These are phyloP conservation scores for Xylariomycetidae sp. DNA, from an alignment of 2,329 filamentous ascomycete genomes.

Conservation along the genomic window DNA sequence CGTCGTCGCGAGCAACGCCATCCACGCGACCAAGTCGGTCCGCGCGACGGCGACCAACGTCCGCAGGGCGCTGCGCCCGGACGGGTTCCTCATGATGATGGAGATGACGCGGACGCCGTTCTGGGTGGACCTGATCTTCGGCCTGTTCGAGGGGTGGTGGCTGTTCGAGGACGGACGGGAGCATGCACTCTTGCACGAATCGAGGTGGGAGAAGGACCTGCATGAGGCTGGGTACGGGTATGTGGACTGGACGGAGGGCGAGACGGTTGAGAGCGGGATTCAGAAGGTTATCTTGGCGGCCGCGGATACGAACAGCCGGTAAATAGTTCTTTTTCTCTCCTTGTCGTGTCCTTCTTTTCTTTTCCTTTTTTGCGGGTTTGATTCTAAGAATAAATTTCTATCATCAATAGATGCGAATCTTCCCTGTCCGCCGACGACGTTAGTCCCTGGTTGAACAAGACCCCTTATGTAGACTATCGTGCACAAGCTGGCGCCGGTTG, in stretches of 20 bases:
- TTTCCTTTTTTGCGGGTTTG: too few species aligned
- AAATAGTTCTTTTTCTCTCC: too few species aligned
- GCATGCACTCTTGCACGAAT: slow-evolving; percentile 16
- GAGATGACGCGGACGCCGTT: slow-evolving; percentile 28
- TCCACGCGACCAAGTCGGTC: slow-evolving; percentile 29
- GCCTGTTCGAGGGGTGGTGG: slow-evolving; percentile 36
- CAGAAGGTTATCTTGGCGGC: slow-evolving; percentile 26
- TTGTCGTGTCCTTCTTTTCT: too few species aligned
- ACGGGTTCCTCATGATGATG: slow-evolving; percentile 30
- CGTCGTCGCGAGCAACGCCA: slow-evolving; percentile 28
- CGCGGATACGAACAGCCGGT: neutral
- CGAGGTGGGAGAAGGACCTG: slow-evolving; percentile 21
- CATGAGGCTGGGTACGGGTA: slow-evolving; percentile 21
- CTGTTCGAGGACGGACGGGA: slow-evolving; percentile 27
- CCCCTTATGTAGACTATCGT: too few species aligned
- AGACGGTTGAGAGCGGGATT: slow-evolving; percentile 17
- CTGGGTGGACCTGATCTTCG: slow-evolving; percentile 32
- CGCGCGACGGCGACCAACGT: slow-evolving; percentile 17
- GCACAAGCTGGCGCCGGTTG: too few species aligned
- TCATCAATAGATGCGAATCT: too few species aligned
- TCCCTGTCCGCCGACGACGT: too few species aligned
- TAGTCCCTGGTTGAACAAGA: too few species aligned
- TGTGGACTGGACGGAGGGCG: slow-evolving; percentile 27
- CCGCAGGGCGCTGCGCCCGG: slow-evolving; percentile 20
- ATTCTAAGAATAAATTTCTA: too few species aligned